Evolutionary conservation across 805 yeast species (phyloP).

Genomic region (Zygotorulaspora florentina): DNA sequence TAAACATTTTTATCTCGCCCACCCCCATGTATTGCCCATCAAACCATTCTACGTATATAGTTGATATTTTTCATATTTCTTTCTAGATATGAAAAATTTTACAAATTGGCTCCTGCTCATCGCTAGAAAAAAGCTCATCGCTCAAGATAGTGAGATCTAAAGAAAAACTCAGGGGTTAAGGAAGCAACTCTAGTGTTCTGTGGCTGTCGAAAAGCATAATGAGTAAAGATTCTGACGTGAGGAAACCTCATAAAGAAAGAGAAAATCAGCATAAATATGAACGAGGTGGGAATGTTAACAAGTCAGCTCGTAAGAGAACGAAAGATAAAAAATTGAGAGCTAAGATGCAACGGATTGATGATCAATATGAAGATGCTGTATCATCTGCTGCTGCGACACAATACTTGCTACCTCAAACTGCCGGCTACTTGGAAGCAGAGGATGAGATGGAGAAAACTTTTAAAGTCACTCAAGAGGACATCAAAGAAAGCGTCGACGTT

Average conservation of each 20-base stretch:
- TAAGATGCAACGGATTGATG: slow-evolving; percentile 62
- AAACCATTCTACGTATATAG: too few relatives aligned
- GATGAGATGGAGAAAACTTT: slow-evolving; percentile 87
- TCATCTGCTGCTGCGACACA: slow-evolving; percentile 83
- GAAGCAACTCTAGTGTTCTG: neutral
- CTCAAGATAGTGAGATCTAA: neutral
- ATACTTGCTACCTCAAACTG: slow-evolving; percentile 74
- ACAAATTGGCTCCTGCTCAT: slow-evolving; percentile 3
- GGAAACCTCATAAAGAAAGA: slow-evolving; percentile 18
- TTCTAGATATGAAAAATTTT: slow-evolving; percentile 6
- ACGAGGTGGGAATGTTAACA: slow-evolving; percentile 20
- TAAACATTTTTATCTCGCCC: too few relatives aligned
- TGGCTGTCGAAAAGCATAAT: neutral
- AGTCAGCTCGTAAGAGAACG: slow-evolving; percentile 28
- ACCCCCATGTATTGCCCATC: too few relatives aligned
- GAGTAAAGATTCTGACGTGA: slow-evolving; percentile 3
- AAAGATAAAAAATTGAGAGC: slow-evolving; percentile 62
- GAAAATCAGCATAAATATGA: slow-evolving; percentile 34
- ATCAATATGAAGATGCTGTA: slow-evolving; percentile 72
- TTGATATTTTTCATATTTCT: neutral
- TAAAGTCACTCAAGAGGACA: slow-evolving; percentile 78
- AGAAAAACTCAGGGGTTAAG: neutral
- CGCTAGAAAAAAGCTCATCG: slow-evolving; percentile 3
- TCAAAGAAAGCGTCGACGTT: slow-evolving; percentile 68
- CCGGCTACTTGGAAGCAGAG: slow-evolving; percentile 88